phyloP scores from a whole-genome alignment of 2,329 filamentous ascomycete species.

The Endoconidiophora laricicola region DNA sequence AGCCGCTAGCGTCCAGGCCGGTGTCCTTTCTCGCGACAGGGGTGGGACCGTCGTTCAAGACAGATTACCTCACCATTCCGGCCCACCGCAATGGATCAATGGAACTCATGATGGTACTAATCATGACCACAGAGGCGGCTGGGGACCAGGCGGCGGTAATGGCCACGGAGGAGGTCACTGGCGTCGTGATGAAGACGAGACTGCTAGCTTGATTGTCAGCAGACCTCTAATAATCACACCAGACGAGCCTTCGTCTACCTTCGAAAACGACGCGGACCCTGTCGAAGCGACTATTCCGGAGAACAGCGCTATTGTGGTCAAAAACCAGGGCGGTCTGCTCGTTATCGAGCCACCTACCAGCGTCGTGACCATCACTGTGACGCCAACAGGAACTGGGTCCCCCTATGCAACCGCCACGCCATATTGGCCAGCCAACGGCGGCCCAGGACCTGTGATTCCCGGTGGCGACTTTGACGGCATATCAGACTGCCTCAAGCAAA shows the following conservation, averaged over 20 bases:
- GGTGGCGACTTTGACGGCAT: too few relatives aligned
- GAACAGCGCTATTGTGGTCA: slow-evolving; percentile 1
- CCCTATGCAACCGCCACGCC: too few relatives aligned
- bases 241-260: too few relatives aligned
- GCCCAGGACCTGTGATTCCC: neutral
- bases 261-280: neutral
- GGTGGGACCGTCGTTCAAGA: neutral
- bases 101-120: too few relatives aligned
- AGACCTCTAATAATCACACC: too few relatives aligned
- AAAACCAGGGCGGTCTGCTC: neutral
- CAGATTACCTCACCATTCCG: neutral
- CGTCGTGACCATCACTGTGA: neutral
- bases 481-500: neutral
- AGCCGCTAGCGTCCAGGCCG: too few relatives aligned
- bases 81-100: neutral
- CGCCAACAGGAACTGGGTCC: neutral
- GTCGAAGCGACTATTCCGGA: neutral
- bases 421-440: neutral
- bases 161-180: neutral
- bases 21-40: too few relatives aligned
- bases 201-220: too few relatives aligned
- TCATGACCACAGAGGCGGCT: neutral
- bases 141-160: neutral
- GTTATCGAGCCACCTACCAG: neutral
- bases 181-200: too few relatives aligned